Evolutionary conservation across 169 alveolate genomes (phyloP).

Genomic region (Eimeria zaria): DNA sequence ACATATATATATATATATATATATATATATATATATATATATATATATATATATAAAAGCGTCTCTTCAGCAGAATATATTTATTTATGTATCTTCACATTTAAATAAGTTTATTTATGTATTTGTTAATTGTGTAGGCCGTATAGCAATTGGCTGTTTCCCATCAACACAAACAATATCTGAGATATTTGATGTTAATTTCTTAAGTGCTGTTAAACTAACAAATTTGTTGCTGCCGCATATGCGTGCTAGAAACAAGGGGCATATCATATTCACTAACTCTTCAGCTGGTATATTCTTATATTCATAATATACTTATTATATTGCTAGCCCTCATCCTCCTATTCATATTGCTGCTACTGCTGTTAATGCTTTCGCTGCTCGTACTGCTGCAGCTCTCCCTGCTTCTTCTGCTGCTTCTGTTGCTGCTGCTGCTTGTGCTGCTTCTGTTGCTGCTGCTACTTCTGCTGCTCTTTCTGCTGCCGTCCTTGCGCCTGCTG

Average conservation of each 20-base stretch:
- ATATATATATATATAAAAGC: too few relatives aligned
- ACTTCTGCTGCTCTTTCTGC: too few relatives aligned
- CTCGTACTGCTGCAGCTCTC: not conserved
- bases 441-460: too few relatives aligned
- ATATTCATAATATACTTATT: too few relatives aligned
- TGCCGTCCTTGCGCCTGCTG: too few relatives aligned
- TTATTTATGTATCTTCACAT: too few relatives aligned
- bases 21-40: too few relatives aligned
- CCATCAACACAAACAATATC: conserved; percentile 7
- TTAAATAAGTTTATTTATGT: not conserved
- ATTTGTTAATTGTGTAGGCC: not conserved
- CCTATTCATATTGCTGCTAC: not conserved
- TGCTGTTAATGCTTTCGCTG: not conserved
- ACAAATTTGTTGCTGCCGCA: conserved; percentile 15
- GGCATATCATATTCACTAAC: conserved; percentile 13
- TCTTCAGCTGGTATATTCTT: not conserved
- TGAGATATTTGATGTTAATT: not conserved
- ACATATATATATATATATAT: too few relatives aligned
- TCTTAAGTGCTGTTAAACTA: not conserved
- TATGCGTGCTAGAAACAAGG: conserved; percentile 20
- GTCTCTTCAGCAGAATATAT: too few relatives aligned
- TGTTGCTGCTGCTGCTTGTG: too few relatives aligned
- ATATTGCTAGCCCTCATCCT: too few relatives aligned
- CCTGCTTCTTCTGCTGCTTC: too few relatives aligned
- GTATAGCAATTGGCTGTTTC: conserved; percentile 2